Evolutionary conservation across 1,139 yeast species (phyloP), one percentile per base, ranked within the genome.

Genomic region (Debaryomycetaceae sp.): DNA sequence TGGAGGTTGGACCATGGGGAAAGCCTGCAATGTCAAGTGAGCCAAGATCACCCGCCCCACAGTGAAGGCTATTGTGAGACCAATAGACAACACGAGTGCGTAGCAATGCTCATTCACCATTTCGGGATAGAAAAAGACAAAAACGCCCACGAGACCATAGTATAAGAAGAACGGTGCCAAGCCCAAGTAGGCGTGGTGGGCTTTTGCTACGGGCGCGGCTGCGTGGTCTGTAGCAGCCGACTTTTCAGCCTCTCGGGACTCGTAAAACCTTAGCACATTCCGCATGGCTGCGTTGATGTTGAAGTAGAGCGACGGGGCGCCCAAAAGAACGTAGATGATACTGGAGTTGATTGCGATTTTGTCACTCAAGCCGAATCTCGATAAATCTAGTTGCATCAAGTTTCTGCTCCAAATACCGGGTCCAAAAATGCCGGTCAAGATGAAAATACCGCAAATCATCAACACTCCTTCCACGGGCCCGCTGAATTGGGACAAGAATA

Each of bases 391-490:
- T 30, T 50, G 44, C 37, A 51, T 40, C 26, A 55, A 50, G 32
- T 43, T 47, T 27, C 47, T 44, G 30, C 66, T 62, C 90, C 94
- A 87, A 25, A 75, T 50, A 2, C 68, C 73, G 2, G 83, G 78
- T 3, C 95, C 95, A 34, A 62, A 58, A 24, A 73, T 36, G 4
- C 86, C 94, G 1, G 94, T 79, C 13, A 71, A 27, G 4, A 73
- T 34, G 45, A 71, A 82, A 13, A 75, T 56, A 1, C 44, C 53
- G 24, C 73, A 53, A 29, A 86, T 62, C 61, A 79, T 66, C 39
- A 85, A 52, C 23, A 87, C 82, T 4, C 97, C 97, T 54, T 87
- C 97, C 2, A 87, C 97, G 0, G 97, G 97, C 1, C 97, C 97
- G 14, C 92, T 80, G 45, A 85, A 79, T 37, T 71, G 73, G 25